Evolutionary conservation across 176 grass and related monocot species (phyloP).

Genomic region (Paspalum vaginatum): DNA sequence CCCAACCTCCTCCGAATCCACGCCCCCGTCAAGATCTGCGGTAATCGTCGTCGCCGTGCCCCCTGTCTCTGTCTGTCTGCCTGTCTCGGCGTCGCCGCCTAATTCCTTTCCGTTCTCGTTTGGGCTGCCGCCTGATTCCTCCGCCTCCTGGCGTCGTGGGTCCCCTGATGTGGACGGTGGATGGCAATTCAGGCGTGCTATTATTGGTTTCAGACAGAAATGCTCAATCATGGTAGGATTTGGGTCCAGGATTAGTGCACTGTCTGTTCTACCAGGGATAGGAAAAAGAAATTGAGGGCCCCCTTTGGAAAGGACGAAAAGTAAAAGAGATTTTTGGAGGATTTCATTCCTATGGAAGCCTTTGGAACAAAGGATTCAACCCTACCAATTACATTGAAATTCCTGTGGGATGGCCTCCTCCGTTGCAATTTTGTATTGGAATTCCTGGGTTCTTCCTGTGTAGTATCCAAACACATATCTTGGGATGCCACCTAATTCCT

Average conservation of each 20-base stretch:
- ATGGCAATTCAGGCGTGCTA: background rate
- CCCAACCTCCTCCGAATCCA: slow-evolving; percentile 69
- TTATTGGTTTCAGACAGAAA: background rate
- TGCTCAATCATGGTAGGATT: background rate
- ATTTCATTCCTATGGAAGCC: too few relatives aligned
- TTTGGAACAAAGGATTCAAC: too few relatives aligned
- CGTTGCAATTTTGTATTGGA: too few relatives aligned
- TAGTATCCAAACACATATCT: too few relatives aligned
- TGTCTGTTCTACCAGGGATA: background rate
- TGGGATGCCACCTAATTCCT: too few relatives aligned
- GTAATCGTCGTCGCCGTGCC: slow-evolving; percentile 26
- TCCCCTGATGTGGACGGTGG: background rate
- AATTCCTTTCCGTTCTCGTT: background rate
- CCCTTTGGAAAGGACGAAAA: too few relatives aligned
- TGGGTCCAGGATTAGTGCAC: background rate
- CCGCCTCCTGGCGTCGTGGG: background rate
- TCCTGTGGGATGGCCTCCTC: too few relatives aligned
- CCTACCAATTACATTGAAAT: too few relatives aligned
- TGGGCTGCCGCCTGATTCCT: slow-evolving; percentile 1
- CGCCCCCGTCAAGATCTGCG: slow-evolving; percentile 94
- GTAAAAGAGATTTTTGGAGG: too few relatives aligned
- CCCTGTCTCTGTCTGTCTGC: background rate
- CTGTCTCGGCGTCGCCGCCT: background rate
- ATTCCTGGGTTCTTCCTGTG: too few relatives aligned
- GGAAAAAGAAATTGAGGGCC: background rate